These are phyloP conservation scores for Aspergillus fumigatus DNA, from an alignment of 2,329 filamentous ascomycete genomes.

Conservation along the genomic window DNA sequence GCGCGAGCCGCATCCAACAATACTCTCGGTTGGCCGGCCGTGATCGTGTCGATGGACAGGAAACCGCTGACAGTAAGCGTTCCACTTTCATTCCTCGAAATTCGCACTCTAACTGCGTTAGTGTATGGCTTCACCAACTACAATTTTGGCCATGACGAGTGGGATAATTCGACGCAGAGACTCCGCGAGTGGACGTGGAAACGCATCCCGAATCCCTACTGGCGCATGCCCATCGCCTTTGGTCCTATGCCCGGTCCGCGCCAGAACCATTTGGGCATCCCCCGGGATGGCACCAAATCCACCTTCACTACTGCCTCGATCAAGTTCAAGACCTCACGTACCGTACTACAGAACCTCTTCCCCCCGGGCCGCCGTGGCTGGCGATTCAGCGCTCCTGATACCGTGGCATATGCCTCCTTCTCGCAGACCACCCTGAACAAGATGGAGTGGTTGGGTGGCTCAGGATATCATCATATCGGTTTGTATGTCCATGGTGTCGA, in stretches of 20 bases:
- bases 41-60: constrained; percentile 30
- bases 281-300: constrained; percentile 20
- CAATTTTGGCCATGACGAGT: constrained; percentile 57
- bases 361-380: constrained; percentile 33
- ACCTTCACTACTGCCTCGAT: constrained; percentile 44
- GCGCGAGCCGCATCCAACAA: constrained; percentile 54
- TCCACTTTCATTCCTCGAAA: background rate
- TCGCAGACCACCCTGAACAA: constrained; percentile 42
- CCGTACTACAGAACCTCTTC: constrained; percentile 46
- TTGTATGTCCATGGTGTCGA: constrained; percentile 60
- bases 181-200: constrained; percentile 45
- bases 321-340: constrained; percentile 48
- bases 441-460: constrained; percentile 58
- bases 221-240: constrained; percentile 44
- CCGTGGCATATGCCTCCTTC: constrained; percentile 41
- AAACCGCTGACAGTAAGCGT: background rate
- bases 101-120: constrained; percentile 1
- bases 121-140: constrained; percentile 44
- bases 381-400: constrained; percentile 41
- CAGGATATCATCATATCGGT: constrained; percentile 54
- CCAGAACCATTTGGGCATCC: constrained; percentile 23
- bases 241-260: constrained; percentile 44
- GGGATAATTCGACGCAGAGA: constrained; percentile 48
- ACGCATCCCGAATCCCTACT: constrained; percentile 38
- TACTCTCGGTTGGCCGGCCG: constrained; percentile 37